Evolutionary conservation across 306 rosid species (phyloP).

Genomic region (Quercus aquifolioides): DNA sequence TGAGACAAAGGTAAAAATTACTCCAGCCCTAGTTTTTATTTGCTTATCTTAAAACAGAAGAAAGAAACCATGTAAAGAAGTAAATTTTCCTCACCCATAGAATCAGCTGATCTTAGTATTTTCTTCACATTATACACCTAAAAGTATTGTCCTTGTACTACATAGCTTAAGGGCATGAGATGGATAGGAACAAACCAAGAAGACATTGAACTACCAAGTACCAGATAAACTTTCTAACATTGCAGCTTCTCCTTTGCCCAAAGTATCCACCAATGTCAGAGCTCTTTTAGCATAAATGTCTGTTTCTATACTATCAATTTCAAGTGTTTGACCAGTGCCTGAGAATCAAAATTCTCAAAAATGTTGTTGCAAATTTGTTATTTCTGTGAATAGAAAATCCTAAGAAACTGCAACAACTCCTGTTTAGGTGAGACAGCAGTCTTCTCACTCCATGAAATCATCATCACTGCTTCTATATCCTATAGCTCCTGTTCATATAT

Average conservation of each 20-base stretch:
- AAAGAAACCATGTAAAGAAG: background rate
- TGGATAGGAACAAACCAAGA: background rate
- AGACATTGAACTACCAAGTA: background rate
- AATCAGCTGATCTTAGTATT: background rate
- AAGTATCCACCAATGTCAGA: background rate
- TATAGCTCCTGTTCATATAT: background rate
- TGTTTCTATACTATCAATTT: too few relatives aligned
- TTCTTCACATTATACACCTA: background rate
- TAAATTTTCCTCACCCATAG: background rate
- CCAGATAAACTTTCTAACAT: too few relatives aligned
- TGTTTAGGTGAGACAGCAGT: too few relatives aligned
- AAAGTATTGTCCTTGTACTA: background rate
- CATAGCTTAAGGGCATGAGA: too few relatives aligned
- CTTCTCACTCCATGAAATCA: background rate
- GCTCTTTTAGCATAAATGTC: too few relatives aligned
- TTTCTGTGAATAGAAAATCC: too few relatives aligned
- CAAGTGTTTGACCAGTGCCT: too few relatives aligned
- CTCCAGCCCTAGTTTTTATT: background rate
- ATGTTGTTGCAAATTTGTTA: too few relatives aligned
- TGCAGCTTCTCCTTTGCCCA: too few relatives aligned
- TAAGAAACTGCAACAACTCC: too few relatives aligned
- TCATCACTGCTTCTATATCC: background rate
- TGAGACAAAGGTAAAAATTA: background rate
- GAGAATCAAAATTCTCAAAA: too few relatives aligned
- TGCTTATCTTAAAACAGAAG: background rate